Evolutionary conservation across 306 rosid species (phyloP), one percentile per base, ranked within the genome.

Genomic region (Cucurbita moschata): DNA sequence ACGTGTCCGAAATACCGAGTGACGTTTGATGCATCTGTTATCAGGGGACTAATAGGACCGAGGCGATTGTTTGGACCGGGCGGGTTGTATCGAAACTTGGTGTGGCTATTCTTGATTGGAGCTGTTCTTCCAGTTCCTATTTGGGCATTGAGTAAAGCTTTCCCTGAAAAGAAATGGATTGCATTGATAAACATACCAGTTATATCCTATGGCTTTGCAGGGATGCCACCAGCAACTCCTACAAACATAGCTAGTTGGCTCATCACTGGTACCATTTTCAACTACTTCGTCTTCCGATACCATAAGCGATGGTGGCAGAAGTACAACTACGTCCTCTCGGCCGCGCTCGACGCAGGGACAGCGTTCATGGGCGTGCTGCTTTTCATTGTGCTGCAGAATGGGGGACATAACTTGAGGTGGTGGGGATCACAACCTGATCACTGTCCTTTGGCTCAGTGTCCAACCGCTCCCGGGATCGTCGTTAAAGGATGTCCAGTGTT

Each of bases 141-240:
- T 51, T 95, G 96, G 96, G 67, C 82, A 21, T 10, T 95, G 71
- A 95, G 97, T 95, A 91, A 84, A 75, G 83, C 85, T 59, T 95
- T 56, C 87, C 99, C 99, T 0, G 72, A 87, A 30, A 89, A 91
- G 89, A 95, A 91, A 83, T 95, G 96, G 99, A 91, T 95, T 76
- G 76, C 92, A 2, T 72, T 95, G 77, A 88, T 95, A 74, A 95
- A 95, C 88, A 84, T 95, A 58, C 99, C 99, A 0, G 99, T 95
- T 65, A 88, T 95, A 80, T 77, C 83, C 13, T 95, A 91, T 44
- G 99, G 99, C 4, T 95, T 95, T 75, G 97, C 97, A 1, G 99
- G 97, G 58, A 88, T 95, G 97, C 97, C 99, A 11, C 99, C 99
- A 0, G 99, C 99, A 35, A 95, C 96, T 58, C 99, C 99, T 13